Conservation (phyloP, 805 yeast genomes). For the Ogataea glucozyma region DNA sequence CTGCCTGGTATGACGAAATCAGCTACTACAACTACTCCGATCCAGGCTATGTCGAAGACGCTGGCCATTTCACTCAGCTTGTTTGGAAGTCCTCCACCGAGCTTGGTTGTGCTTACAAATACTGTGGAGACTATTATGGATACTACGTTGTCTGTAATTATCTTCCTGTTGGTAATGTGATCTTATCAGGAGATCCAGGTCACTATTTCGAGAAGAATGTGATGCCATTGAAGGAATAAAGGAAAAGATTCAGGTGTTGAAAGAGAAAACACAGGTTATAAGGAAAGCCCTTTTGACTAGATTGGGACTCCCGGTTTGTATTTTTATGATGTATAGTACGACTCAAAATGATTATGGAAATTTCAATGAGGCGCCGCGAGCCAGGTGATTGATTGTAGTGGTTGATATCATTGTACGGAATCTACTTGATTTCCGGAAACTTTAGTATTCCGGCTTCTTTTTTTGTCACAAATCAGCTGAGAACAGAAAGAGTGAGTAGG, state of each 20-base stretch:
- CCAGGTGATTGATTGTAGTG: no score
- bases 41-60: constrained; percentile 46
- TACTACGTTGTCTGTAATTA: constrained; percentile 75
- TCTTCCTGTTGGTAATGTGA: constrained; percentile 69
- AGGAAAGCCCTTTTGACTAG: no score
- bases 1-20: constrained; percentile 77
- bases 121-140: constrained; percentile 48
- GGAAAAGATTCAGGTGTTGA: neutral
- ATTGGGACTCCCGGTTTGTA: no score
- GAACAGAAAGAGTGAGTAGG: no score
- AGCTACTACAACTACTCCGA: constrained; percentile 49
- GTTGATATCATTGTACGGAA: no score
- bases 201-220: constrained; percentile 37
- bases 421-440: no score
- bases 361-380: no score
- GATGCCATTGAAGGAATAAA: constrained; percentile 19
- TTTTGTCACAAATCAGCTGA: no score
- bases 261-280: neutral
- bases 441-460: no score
- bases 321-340: neutral
- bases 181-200: constrained; percentile 41
- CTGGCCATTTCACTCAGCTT: constrained; percentile 84
- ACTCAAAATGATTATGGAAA: no score
- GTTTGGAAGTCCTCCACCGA: constrained; percentile 66
- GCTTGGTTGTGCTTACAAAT: constrained; percentile 72